Percentiles rank a stretch among this genome's conserved stretches.
Conservation (phyloP, 2,329 filamentous ascomycete species). For the Amylocarpus encephaloides region DNA sequence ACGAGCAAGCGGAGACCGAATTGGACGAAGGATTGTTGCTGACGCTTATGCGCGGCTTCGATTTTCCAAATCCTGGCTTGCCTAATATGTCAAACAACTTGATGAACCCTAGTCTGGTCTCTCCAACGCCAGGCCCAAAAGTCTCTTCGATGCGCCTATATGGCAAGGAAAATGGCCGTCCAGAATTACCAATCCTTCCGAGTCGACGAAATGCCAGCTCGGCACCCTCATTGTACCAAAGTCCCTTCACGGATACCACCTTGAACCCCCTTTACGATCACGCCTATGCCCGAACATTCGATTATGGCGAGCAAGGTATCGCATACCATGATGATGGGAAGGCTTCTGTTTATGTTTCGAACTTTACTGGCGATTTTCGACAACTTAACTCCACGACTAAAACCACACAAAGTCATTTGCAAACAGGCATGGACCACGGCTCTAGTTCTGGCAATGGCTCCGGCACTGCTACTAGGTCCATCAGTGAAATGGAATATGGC, state of each 20-base stretch:
- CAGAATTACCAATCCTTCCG: conserved; percentile 13
- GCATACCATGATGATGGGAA: conserved; percentile 14
- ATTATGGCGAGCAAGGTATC: conserved; percentile 10
- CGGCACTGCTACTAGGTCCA: not conserved
- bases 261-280: conserved; percentile 28
- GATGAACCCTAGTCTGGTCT: conserved; percentile 12
- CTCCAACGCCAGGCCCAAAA: conserved; percentile 25
- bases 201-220: conserved; percentile 14
- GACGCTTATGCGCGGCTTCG: conserved; percentile 17
- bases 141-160: conserved; percentile 14
- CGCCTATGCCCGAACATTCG: conserved; percentile 17
- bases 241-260: conserved; percentile 24
- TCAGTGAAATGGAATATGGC: conserved; percentile 12
- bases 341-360: conserved; percentile 7
- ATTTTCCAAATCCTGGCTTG: conserved; percentile 23
- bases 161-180: conserved; percentile 26
- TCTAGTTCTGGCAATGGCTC: not conserved
- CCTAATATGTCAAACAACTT: conserved; percentile 13
- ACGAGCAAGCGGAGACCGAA: not conserved
- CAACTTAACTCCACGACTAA: conserved; percentile 11
- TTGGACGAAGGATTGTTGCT: not conserved
- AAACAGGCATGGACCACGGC: conserved; percentile 2
- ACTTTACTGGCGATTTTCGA: conserved; percentile 17
- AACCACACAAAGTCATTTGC: conserved; percentile 6
- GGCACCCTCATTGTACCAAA: conserved; percentile 23